phyloP scores from a whole-genome alignment of 2,329 filamentous ascomycete genomes.

The Stagonosporopsis rhizophila region DNA sequence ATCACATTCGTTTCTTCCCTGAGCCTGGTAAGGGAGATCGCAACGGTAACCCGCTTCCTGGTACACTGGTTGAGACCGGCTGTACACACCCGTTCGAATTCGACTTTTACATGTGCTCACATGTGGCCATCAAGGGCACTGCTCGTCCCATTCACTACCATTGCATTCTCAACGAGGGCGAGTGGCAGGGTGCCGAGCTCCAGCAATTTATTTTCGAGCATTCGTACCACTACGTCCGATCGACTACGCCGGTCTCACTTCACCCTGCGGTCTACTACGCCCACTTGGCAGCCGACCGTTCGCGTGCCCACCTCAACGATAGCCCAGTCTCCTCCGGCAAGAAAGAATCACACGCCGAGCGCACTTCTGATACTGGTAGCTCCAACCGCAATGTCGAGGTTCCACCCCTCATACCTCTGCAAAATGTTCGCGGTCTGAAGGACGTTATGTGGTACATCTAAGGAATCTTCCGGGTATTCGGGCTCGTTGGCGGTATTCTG shows the following conservation, averaged over 20 bases:
- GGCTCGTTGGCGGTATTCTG: not conserved
- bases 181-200: slow-evolving; percentile 70
- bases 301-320: slow-evolving; percentile 73
- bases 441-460: slow-evolving; percentile 61
- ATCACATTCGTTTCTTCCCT: slow-evolving; percentile 93
- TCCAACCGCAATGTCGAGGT: slow-evolving; percentile 43
- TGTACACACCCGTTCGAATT: slow-evolving; percentile 91
- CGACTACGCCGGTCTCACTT: slow-evolving; percentile 89
- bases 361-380: slow-evolving; percentile 38
- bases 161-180: slow-evolving; percentile 82
- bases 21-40: slow-evolving; percentile 67
- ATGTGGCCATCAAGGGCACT: slow-evolving; percentile 89
- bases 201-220: slow-evolving; percentile 94
- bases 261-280: slow-evolving; percentile 95
- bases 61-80: slow-evolving; percentile 85
- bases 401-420: slow-evolving; percentile 52
- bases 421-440: slow-evolving; percentile 49
- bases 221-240: slow-evolving; percentile 90
- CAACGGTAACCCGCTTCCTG: slow-evolving; percentile 83
- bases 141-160: slow-evolving; percentile 92
- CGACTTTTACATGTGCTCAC: slow-evolving; percentile 79
- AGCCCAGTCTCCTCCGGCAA: slow-evolving; percentile 48
- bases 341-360: slow-evolving; percentile 44
- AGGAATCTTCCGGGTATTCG: not conserved
- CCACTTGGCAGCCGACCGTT: slow-evolving; percentile 84